Evolutionary conservation across 495 filamentous ascomycete species (phyloP).

Genomic region (Usnea hakonensis): DNA sequence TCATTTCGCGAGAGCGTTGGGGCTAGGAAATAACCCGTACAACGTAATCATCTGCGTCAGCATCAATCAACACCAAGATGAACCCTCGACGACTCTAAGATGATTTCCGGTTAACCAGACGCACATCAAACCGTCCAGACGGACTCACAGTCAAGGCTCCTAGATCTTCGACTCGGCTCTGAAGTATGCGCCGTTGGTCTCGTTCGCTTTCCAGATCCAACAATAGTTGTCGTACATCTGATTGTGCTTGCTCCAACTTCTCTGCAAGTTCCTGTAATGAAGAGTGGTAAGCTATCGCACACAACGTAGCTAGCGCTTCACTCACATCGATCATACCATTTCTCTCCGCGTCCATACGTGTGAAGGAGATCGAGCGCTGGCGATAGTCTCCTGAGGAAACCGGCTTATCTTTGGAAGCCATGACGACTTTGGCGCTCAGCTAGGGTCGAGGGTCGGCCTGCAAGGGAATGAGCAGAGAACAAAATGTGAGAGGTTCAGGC

Average conservation of each 20-base stretch:
- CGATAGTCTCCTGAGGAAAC: background rate
- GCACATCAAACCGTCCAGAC: background rate
- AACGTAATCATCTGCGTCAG: constrained; percentile 32
- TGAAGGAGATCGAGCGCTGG: background rate
- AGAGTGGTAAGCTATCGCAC: background rate
- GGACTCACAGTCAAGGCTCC: constrained; percentile 10
- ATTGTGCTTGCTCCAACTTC: background rate
- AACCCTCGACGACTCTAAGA: constrained; percentile 15
- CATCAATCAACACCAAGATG: constrained; percentile 33
- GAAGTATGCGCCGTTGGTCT: background rate
- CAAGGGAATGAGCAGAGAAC: background rate
- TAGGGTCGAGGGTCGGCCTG: background rate
- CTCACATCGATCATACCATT: constrained; percentile 5
- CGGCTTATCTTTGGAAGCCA: background rate
- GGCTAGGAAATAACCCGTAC: constrained; percentile 16
- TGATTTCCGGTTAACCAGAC: background rate
- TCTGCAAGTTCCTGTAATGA: constrained; percentile 5
- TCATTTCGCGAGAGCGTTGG: background rate
- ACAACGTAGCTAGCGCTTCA: background rate
- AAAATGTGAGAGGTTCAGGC: too few relatives aligned
- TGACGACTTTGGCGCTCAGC: background rate
- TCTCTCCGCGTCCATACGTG: background rate
- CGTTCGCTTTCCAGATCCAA: constrained; percentile 7
- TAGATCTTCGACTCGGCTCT: constrained; percentile 7
- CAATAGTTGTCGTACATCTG: background rate